Base-by-base conservation (phyloP, 2,329 filamentous ascomycete genomes). In the Teratosphaeria pseudoeucalypti region DNA sequence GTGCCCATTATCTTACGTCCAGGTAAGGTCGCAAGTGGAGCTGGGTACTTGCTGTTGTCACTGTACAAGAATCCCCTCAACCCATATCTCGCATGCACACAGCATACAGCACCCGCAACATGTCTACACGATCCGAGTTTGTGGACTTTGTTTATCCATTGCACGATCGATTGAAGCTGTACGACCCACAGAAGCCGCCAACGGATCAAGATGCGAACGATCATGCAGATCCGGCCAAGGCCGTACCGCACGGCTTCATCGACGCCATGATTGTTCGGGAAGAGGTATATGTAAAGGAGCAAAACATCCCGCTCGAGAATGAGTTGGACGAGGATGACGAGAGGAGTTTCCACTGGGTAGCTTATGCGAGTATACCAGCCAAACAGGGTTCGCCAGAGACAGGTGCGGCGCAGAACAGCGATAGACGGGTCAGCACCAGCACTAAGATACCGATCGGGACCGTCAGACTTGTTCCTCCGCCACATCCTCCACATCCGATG, bases 291-390 rank as follows among this genome's bases (percentile, higher is more conserved):
- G 76, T 82, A 43, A 73, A 80, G 60, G 83, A 85, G 69, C 83
- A 85, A 63, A 72, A 76, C 26, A 78, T 82, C 32, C 75, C 78
- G 0, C 73, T 84, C 0, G 84, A 87, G 43, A 83, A 85, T 64
- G 92, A 97, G 73, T 81, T 90, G 64, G 92, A 96, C 76, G 76
- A 80, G 1, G 90, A 96, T 71, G 92, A 97, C 72, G 65, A 81
- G 0, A 82, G 89, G 39, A 86, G 85, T 65, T 92, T 86, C 75
- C 91, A 96, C 74, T 96, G 90, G 88, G 86, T 96, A 34, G 79
- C 86, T n/a, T 96, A 95, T 73, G 84, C 84, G 55, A 85, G 81
- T 16, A 79, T 87, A 16, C 70, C 74, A 2, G 68, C 70, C 10
- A 71, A 73, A 56, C 63, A 62, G 32, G 52, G 57, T n/a, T 76